These are phyloP conservation scores for Hypoxylon intermedium DNA, from an alignment of 495 filamentous ascomycete species.

Conservation along the genomic window DNA sequence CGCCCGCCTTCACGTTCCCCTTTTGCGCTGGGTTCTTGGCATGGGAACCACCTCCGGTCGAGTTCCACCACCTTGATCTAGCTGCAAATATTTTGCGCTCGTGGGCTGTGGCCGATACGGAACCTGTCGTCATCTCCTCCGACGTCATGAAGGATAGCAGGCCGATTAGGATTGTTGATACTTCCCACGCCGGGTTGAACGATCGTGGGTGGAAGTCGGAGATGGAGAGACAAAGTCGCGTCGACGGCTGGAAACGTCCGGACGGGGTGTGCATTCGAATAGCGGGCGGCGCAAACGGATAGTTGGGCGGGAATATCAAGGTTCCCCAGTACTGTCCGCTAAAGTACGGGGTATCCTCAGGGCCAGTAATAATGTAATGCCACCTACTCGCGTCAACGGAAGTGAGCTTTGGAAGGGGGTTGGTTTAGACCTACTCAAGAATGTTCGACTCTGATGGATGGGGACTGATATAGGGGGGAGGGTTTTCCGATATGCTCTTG, in stretches of 20 bases:
- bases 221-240: conserved; percentile 91
- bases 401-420: not conserved
- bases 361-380: conserved; percentile 98
- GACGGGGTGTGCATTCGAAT: conserved; percentile 99
- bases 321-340: conserved; percentile 98
- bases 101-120: conserved; percentile 75
- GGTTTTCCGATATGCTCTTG: conserved; percentile 86
- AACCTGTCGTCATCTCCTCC: conserved; percentile 98
- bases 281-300: conserved; percentile 94
- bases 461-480: conserved; percentile 90
- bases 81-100: conserved; percentile 82
- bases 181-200: conserved; percentile 99
- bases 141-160: conserved; percentile 96
- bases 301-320: conserved; percentile 91
- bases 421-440: conserved; percentile 69
- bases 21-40: conserved; percentile 53
- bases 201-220: conserved; percentile 96
- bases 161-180: conserved; percentile 93
- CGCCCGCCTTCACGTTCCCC: conserved; percentile 71
- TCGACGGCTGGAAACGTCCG: conserved; percentile 91
- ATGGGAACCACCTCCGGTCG: conserved; percentile 88
- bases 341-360: conserved; percentile 92
- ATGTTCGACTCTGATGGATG: conserved; percentile 96
- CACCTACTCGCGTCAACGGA: conserved; percentile 64
- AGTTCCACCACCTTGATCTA: conserved; percentile 94